phyloP scores from a whole-genome alignment of 2,329 filamentous ascomycete species.

The Myriosclerotinia scirpicola region DNA sequence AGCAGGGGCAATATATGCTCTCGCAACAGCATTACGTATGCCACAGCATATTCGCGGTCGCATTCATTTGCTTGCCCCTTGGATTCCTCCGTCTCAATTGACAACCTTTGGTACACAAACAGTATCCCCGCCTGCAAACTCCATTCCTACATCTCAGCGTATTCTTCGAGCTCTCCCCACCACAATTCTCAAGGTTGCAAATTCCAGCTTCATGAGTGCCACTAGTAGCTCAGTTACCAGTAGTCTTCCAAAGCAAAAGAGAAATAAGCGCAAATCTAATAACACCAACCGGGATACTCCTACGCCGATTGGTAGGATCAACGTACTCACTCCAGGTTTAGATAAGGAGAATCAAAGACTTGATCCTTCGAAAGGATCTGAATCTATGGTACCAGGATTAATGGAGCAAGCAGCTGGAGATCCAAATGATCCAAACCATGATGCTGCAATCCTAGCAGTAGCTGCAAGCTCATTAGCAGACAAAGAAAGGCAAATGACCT shows the following conservation, averaged over 20 bases:
- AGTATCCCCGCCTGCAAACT: slow-evolving; percentile 74
- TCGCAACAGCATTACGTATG: slow-evolving; percentile 92
- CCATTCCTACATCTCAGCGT: slow-evolving; percentile 86
- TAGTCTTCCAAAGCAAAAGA: slow-evolving; percentile 67
- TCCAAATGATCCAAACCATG: slow-evolving; percentile 37
- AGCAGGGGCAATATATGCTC: slow-evolving; percentile 94
- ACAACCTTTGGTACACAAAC: slow-evolving; percentile 72
- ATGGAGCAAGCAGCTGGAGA: slow-evolving; percentile 36
- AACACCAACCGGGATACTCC: slow-evolving; percentile 42
- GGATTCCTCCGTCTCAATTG: slow-evolving; percentile 96
- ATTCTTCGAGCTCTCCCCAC: slow-evolving; percentile 88
- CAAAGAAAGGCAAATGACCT: slow-evolving; percentile 70
- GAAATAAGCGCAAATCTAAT: slow-evolving; percentile 59
- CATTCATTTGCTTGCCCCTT: slow-evolving; percentile 91
- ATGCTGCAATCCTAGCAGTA: slow-evolving; percentile 45
- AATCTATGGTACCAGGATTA: slow-evolving; percentile 34
- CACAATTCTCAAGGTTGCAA: slow-evolving; percentile 88
- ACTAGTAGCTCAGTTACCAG: slow-evolving; percentile 84
- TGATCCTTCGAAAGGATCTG: slow-evolving; percentile 37
- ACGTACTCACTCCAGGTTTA: slow-evolving; percentile 42
- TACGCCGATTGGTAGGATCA: slow-evolving; percentile 37
- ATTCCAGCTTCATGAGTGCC: slow-evolving; percentile 91
- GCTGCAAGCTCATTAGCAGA: slow-evolving; percentile 64
- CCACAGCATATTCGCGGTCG: slow-evolving; percentile 92
- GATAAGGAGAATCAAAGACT: slow-evolving; percentile 40